Evolutionary conservation across 192 early-diverging fungal genomes (phyloP).

Genomic region (Entomortierella parvispora): DNA sequence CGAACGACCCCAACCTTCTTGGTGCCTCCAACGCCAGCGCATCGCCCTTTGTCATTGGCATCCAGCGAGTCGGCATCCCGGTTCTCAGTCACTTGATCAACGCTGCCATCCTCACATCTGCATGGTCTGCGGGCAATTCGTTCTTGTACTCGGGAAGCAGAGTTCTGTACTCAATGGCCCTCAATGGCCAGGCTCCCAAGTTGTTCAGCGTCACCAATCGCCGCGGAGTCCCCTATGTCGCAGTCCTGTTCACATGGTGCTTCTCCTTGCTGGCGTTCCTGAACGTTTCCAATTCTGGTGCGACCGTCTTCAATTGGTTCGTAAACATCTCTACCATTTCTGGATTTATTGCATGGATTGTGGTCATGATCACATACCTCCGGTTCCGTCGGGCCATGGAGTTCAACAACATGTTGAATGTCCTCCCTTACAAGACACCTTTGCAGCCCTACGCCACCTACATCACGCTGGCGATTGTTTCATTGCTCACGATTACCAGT

Average conservation of each 20-base stretch:
- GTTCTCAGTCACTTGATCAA: constrained; percentile 64
- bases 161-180: constrained; percentile 63
- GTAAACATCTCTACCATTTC: constrained; percentile 70
- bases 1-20: constrained; percentile 49
- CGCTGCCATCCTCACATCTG: constrained; percentile 63
- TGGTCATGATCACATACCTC: constrained; percentile 77
- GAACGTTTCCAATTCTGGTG: constrained; percentile 17
- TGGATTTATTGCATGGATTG: constrained; percentile 80
- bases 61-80: constrained; percentile 53
- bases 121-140: constrained; percentile 70
- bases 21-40: constrained; percentile 31
- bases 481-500: constrained; percentile 64
- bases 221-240: constrained; percentile 64
- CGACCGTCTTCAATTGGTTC: constrained; percentile 66
- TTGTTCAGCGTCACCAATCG: constrained; percentile 43
- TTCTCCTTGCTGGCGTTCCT: constrained; percentile 39
- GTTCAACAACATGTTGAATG: constrained; percentile 63
- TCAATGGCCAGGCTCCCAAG: constrained; percentile 61
- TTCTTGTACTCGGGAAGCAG: constrained; percentile 67
- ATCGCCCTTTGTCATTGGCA: constrained; percentile 67
- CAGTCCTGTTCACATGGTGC: constrained; percentile 39
- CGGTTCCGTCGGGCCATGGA: constrained; percentile 79
- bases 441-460: constrained; percentile 73
- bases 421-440: constrained; percentile 72
- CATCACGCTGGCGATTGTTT: constrained; percentile 61